phyloP scores from a whole-genome alignment of 768 basidiomycete genomes.

The Kwoniella europaea region DNA sequence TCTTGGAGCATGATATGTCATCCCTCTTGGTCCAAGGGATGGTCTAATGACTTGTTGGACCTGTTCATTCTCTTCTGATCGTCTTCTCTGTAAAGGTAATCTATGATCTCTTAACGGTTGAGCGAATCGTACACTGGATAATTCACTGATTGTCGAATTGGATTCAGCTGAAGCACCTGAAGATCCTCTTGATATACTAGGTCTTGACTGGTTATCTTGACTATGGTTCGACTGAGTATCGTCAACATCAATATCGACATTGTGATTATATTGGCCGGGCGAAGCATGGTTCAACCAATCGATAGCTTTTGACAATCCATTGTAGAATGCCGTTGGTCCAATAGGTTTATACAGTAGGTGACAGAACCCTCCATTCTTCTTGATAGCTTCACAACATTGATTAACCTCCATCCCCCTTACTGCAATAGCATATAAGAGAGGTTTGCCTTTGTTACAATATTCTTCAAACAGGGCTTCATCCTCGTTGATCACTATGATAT shows the following conservation, averaged over 20 bases:
- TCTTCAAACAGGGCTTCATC: slow-evolving; percentile 67
- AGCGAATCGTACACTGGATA: slow-evolving; percentile 32
- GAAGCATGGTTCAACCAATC: slow-evolving; percentile 29
- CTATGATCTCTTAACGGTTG: slow-evolving; percentile 15
- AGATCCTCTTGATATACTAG: slow-evolving; percentile 40
- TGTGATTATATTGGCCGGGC: not conserved
- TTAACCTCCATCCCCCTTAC: slow-evolving; percentile 61
- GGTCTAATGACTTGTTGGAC: slow-evolving; percentile 60
- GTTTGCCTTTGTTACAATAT: slow-evolving; percentile 66
- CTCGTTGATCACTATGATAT: slow-evolving; percentile 82
- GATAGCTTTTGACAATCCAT: slow-evolving; percentile 61
- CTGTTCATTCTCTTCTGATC: slow-evolving; percentile 56
- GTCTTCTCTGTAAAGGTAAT: slow-evolving; percentile 43
- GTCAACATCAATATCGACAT: not conserved
- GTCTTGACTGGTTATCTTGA: slow-evolving; percentile 29
- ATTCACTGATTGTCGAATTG: slow-evolving; percentile 47
- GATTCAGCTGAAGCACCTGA: slow-evolving; percentile 44
- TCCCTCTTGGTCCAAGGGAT: slow-evolving; percentile 61
- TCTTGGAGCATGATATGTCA: slow-evolving; percentile 59
- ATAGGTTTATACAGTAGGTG: slow-evolving; percentile 88
- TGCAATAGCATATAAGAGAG: slow-evolving; percentile 77
- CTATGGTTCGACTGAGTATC: too few relatives aligned
- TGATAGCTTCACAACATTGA: slow-evolving; percentile 66
- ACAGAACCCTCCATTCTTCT: slow-evolving; percentile 82
- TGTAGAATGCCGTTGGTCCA: slow-evolving; percentile 75